phyloP scores from a whole-genome alignment of 441 rosid genomes.

The Gossypium davidsonii region DNA sequence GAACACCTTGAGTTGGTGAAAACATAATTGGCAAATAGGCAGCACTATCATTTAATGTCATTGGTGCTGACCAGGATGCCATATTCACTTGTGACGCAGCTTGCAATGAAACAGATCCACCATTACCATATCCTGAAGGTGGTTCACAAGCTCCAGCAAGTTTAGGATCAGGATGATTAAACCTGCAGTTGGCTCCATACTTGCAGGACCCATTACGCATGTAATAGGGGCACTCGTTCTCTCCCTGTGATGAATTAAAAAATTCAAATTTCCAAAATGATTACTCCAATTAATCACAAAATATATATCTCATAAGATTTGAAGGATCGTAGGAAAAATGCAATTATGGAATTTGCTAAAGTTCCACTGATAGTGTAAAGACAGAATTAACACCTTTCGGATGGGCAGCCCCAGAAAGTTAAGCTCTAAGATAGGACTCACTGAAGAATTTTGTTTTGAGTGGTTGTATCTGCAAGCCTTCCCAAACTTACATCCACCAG shows the following conservation, averaged over 20 bases:
- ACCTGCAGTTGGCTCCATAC: constrained; percentile 72
- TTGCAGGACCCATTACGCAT: constrained; percentile 97
- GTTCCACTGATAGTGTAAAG: neutral
- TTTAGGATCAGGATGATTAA: constrained; percentile 88
- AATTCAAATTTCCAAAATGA: constrained; percentile 8
- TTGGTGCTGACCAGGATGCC: constrained; percentile 65
- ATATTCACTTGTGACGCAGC: constrained; percentile 42
- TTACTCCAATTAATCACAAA: neutral
- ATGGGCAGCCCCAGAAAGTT: constrained; percentile 92
- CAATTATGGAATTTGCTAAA: neutral
- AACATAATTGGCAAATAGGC: constrained; percentile 55
- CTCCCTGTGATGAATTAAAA: constrained; percentile 45
- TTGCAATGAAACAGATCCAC: constrained; percentile 45
- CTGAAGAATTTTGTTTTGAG: constrained; percentile 33
- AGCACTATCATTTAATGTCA: constrained; percentile 41
- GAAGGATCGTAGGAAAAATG: neutral
- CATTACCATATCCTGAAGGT: constrained; percentile 43
- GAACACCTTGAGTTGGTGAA: constrained; percentile 51
- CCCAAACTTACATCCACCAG: constrained; percentile 95
- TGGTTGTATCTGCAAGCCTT: constrained; percentile 82
- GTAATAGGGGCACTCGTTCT: constrained; percentile 77
- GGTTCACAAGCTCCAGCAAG: constrained; percentile 43
- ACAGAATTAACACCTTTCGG: constrained; percentile 42
- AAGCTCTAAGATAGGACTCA: constrained; percentile 39
- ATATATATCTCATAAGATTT: neutral